Evolutionary conservation across 441 rosid species (phyloP).

Genomic region (Syzygium syzygioides): DNA sequence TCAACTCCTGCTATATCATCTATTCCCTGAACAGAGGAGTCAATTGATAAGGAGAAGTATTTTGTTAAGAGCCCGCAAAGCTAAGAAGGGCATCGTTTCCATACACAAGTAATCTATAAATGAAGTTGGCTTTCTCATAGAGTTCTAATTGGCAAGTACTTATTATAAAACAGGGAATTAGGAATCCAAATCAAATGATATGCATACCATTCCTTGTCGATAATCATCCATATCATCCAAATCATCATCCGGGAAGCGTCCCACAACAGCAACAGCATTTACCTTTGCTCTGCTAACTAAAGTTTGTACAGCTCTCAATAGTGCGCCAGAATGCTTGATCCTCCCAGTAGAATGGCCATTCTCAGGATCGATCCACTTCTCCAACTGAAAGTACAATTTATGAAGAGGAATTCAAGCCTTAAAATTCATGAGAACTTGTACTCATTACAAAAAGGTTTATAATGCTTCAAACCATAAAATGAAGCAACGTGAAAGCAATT

Average conservation of each 20-base stretch:
- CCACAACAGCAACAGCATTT: slow-evolving; percentile 57
- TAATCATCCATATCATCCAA: slow-evolving; percentile 37
- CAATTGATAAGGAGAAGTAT: not conserved
- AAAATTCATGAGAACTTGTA: not conserved
- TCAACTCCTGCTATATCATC: slow-evolving; percentile 61
- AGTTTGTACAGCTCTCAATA: slow-evolving; percentile 41
- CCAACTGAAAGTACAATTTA: slow-evolving; percentile 29
- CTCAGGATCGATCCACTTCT: slow-evolving; percentile 48
- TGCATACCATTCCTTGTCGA: slow-evolving; percentile 46
- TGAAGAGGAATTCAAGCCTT: not conserved
- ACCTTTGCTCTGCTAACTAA: slow-evolving; percentile 36
- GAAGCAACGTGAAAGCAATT: not conserved
- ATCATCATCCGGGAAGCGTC: slow-evolving; percentile 58
- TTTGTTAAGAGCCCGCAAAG: not conserved
- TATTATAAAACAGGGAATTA: not conserved
- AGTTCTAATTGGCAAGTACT: not conserved
- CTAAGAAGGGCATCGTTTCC: not conserved
- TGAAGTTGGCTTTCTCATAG: not conserved
- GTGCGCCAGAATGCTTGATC: slow-evolving; percentile 44
- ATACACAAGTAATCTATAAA: not conserved
- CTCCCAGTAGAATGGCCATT: slow-evolving; percentile 60
- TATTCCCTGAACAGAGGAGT: slow-evolving; percentile 36
- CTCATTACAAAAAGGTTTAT: not conserved
- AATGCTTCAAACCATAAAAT: not conserved
- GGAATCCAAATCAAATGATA: not conserved